A percentile compares a stretch with the other conserved stretches of the same genome.
Evolutionary conservation across 169 alveolate species (phyloP).

Genomic region (Plasmodium vivax): DNA sequence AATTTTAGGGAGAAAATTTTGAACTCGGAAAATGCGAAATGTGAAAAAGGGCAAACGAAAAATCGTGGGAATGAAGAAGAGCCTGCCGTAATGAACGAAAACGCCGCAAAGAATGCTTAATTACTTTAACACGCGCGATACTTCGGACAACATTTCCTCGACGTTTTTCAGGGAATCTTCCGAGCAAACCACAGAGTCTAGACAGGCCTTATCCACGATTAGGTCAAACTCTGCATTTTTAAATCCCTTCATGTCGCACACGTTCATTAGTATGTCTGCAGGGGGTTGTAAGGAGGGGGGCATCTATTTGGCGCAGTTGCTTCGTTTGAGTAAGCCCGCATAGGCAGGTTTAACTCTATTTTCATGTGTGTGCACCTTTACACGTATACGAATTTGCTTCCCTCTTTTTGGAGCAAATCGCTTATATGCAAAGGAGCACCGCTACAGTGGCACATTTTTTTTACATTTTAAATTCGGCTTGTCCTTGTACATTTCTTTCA

Average conservation of each 20-base stretch:
- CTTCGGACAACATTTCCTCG: conserved; percentile 70
- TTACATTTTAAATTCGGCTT: conserved; percentile 71
- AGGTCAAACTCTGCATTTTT: conserved; percentile 77
- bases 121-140: conserved; percentile 67
- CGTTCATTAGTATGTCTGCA: conserved; percentile 56
- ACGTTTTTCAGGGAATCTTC: conserved; percentile 58
- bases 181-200: conserved; percentile 80
- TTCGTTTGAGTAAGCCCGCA: neutral
- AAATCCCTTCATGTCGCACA: conserved; percentile 70
- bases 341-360: neutral
- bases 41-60: neutral
- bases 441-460: neutral
- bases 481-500: conserved; percentile 54
- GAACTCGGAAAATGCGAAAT: neutral
- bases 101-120: neutral
- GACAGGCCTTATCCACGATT: conserved; percentile 85
- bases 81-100: neutral
- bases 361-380: neutral
- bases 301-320: neutral
- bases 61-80: neutral
- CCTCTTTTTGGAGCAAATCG: neutral
- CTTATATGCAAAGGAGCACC: neutral
- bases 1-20: neutral
- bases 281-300: neutral
- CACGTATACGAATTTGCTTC: neutral